phyloP scores from a whole-genome alignment of 345 rosid genomes.

The Atalantia buxifolia region DNA sequence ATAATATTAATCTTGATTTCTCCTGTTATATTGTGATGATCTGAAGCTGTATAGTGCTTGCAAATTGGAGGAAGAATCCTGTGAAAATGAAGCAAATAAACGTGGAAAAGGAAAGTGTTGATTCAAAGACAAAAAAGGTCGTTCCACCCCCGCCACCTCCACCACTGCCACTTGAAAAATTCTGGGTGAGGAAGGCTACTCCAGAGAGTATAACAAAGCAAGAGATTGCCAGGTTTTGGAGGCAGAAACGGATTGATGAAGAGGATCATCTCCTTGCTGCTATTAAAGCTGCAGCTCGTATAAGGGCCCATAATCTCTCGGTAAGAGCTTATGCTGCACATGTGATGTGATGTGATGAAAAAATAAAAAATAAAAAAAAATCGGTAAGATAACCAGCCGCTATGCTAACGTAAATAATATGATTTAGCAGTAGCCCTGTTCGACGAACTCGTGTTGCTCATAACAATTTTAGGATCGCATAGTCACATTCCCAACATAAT shows the following conservation, averaged over 20 bases:
- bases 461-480: background rate
- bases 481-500: background rate
- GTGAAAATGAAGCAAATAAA: constrained; percentile 43
- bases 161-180: constrained; percentile 42
- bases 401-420: too few species aligned
- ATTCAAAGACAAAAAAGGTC: constrained; percentile 22
- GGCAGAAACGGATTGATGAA: constrained; percentile 59
- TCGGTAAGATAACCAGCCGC: too few species aligned
- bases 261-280: constrained; percentile 91
- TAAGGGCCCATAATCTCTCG: constrained; percentile 67
- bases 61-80: background rate
- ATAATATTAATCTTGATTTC: background rate
- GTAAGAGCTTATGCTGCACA: constrained; percentile 34
- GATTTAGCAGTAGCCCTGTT: too few species aligned
- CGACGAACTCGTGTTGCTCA: background rate
- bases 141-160: constrained; percentile 47
- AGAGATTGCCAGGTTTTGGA: constrained; percentile 85
- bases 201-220: constrained; percentile 61
- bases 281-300: constrained; percentile 81
- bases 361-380: too few species aligned
- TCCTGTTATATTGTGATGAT: background rate
- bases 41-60: background rate
- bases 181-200: constrained; percentile 32
- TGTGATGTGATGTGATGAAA: constrained; percentile 13
- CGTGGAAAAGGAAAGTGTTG: constrained; percentile 21